A percentile compares a stretch with the other conserved stretches of the same genome.
Conservation (phyloP, 1,139 yeast species). For the Debaryomyces udenii region DNA sequence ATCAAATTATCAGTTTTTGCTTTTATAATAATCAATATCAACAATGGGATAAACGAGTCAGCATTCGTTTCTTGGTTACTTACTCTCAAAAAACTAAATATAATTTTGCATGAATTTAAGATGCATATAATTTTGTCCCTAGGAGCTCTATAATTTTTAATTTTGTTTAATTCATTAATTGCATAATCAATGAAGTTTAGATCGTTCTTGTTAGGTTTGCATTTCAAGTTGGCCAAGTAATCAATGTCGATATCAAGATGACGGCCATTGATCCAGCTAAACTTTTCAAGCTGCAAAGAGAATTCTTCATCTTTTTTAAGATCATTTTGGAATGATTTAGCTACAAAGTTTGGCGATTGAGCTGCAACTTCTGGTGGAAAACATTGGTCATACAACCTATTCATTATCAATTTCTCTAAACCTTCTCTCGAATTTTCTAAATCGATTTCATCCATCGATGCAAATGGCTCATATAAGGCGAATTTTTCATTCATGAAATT, state of each 20-base stretch:
- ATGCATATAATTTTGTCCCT: conserved; percentile 92
- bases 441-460: conserved; percentile 57
- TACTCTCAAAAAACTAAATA: conserved; percentile 81
- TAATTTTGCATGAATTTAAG: conserved; percentile 87
- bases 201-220: conserved; percentile 35
- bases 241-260: conserved; percentile 75
- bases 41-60: conserved; percentile 85
- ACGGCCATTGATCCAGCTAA: conserved; percentile 73
- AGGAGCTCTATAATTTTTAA: conserved; percentile 87
- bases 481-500: conserved; percentile 70
- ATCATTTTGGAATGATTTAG: conserved; percentile 49
- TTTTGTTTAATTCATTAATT: conserved; percentile 68
- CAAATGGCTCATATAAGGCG: conserved; percentile 71
- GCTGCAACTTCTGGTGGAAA: conserved; percentile 75
- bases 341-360: conserved; percentile 47
- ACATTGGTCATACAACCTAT: conserved; percentile 73
- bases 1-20: conserved; percentile 64
- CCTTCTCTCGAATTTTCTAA: conserved; percentile 85
- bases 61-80: conserved; percentile 79
- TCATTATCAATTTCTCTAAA: conserved; percentile 89
- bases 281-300: conserved; percentile 60
- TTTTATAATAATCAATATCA: conserved; percentile 76
- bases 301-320: conserved; percentile 62
- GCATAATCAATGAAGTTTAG: conserved; percentile 71
- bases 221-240: conserved; percentile 22